Evolutionary conservation across 768 basidiomycete genomes (phyloP).

Genomic region (Naematelia aurantialba): DNA sequence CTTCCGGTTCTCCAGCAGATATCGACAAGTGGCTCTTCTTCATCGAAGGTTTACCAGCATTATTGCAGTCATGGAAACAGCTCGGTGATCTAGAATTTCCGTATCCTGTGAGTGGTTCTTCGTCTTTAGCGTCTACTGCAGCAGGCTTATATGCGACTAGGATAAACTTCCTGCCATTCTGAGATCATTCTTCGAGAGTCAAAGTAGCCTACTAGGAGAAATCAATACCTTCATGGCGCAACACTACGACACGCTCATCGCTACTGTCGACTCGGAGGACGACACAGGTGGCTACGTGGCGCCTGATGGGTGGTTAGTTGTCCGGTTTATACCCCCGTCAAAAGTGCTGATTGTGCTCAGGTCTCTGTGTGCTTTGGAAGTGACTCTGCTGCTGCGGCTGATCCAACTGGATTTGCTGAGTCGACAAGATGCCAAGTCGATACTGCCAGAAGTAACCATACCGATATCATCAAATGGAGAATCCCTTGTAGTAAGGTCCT

Average conservation of each 20-base stretch:
- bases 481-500: slow-evolving; percentile 35
- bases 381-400: slow-evolving; percentile 17
- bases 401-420: slow-evolving; percentile 20
- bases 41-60: slow-evolving; percentile 15
- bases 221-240: slow-evolving; percentile 6
- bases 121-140: background rate
- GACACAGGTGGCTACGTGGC: slow-evolving; percentile 20
- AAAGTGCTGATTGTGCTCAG: slow-evolving; percentile 8
- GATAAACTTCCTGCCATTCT: slow-evolving; percentile 1
- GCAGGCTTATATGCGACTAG: slow-evolving; percentile 2
- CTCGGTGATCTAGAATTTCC: slow-evolving; percentile 7
- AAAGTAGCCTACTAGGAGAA: slow-evolving; percentile 5
- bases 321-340: background rate
- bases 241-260: slow-evolving; percentile 5
- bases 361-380: slow-evolving; percentile 18
- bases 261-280: slow-evolving; percentile 24
- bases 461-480: slow-evolving; percentile 16
- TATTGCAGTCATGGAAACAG: slow-evolving; percentile 20
- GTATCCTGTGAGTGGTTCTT: slow-evolving; percentile 16
- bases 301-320: slow-evolving; percentile 35
- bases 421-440: slow-evolving; percentile 1
- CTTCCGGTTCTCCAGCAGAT: slow-evolving; percentile 1
- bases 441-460: slow-evolving; percentile 9
- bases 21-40: slow-evolving; percentile 11
- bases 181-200: slow-evolving; percentile 5